A percentile compares a stretch with the other conserved stretches of the same genome.
These are phyloP conservation scores for Microcos paniculata DNA, from an alignment of 345 rosid genomes.

Conservation along the genomic window DNA sequence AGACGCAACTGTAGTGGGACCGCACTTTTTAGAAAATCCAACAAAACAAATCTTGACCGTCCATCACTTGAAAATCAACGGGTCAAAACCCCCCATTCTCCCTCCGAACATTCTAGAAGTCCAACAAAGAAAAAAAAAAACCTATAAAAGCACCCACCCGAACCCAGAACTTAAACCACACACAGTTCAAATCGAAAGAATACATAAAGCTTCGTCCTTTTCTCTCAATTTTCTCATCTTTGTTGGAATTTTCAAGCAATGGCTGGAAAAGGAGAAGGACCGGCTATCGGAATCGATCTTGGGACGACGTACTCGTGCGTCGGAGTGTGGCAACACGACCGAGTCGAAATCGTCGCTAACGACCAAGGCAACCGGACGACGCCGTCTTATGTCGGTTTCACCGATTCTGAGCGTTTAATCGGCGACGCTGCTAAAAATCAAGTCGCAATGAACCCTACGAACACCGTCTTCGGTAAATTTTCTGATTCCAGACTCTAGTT, in stretches of 20 bases:
- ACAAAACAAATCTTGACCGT: background rate
- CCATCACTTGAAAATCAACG: background rate
- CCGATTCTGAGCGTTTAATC: slow-evolving; percentile 12
- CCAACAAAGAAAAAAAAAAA: background rate
- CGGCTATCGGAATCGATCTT: slow-evolving; percentile 37
- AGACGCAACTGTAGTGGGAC: background rate
- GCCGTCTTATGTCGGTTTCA: slow-evolving; percentile 16
- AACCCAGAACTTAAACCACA: background rate
- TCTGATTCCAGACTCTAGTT: no score
- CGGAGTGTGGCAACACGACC: slow-evolving; percentile 18
- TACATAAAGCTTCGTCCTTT: background rate
- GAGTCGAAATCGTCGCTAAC: slow-evolving; percentile 15
- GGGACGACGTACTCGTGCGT: slow-evolving; percentile 28
- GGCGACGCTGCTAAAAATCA: slow-evolving; percentile 15
- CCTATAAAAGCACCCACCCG: background rate
- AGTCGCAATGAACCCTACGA: slow-evolving; percentile 19
- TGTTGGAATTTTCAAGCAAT: slow-evolving; percentile 2
- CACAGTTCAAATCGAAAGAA: background rate
- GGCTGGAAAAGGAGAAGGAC: slow-evolving; percentile 45
- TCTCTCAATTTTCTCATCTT: background rate
- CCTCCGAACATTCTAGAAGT: background rate
- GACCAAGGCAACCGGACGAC: slow-evolving; percentile 14
- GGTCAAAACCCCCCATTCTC: background rate
- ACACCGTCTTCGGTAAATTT: slow-evolving; percentile 18
- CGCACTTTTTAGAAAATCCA: background rate